Evolutionary conservation across 805 yeast genomes (phyloP), one percentile per base, ranked within the genome.

Genomic region (Saccharomycopsis malanga): DNA sequence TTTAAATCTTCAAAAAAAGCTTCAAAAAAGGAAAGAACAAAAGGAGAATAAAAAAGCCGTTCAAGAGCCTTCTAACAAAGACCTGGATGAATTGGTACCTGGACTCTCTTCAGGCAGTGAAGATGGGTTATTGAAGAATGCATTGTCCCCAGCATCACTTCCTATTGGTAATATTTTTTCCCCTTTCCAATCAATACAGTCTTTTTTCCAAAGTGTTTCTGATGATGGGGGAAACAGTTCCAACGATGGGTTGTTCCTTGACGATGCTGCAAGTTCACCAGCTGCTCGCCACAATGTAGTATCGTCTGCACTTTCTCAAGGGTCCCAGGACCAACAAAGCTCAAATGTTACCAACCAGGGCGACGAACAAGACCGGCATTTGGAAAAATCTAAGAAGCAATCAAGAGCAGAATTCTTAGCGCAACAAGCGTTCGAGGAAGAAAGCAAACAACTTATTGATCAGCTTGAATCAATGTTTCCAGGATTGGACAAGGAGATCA

Each of bases 391-490:
- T 14, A 54, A 59, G 36, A 62, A 56, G 46, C 67, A 60, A 4
- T 62, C 70, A 7, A 61, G 64, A 2, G 70, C 67, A 40, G 69
- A 63, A 39, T 60, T 56, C 47, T 60, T 65, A 23, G 71, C 70
- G 1, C 63, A 62, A 30, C 55, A 67, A 39, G 58, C 69, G 10
- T 68, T 68, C 34, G 65, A 62, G 24, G 61, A 68, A 48, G 80
- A 77, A 50, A 69, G 65, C 34, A 62, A 66, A 17, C 69, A 70
- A 37, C 72, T 79, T 2, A 67, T 73, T 21, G 64, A 63, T 1
- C 74, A 75, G 2, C 67, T 87, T 45, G 64, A 65, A 24, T 79
- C 78, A 41, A 83, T 88, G 78, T 87, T 88, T 61, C 94, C 95
- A 0, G 70, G 68, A 39, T 66, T 87, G 51, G 95, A 87, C 55